phyloP scores from a whole-genome alignment of 768 basidiomycete genomes.

The Butyriboletus loyo region DNA sequence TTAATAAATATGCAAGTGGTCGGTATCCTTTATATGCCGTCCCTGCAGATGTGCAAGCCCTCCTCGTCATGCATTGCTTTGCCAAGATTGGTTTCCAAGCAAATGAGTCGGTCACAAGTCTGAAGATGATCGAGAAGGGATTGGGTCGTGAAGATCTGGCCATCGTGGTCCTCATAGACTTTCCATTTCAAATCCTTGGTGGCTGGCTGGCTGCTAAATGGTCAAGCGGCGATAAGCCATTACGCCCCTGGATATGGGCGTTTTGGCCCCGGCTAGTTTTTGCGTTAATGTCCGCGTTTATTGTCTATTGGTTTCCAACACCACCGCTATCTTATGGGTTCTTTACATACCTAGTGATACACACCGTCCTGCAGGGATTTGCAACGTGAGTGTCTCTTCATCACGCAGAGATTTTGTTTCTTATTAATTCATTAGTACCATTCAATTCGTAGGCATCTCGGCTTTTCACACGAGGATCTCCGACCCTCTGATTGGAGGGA shows the following conservation, averaged over 20 bases:
- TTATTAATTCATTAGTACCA: conserved; percentile 54
- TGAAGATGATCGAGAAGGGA: conserved; percentile 97
- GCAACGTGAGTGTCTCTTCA: conserved; percentile 57
- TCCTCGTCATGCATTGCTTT: conserved; percentile 83
- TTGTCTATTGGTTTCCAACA: conserved; percentile 82
- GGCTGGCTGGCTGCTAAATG: conserved; percentile 94
- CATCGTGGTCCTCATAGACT: conserved; percentile 93
- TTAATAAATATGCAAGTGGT: neutral
- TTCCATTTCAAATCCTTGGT: conserved; percentile 94
- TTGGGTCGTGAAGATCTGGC: conserved; percentile 94
- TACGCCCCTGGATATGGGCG: conserved; percentile 86
- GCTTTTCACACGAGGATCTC: conserved; percentile 97
- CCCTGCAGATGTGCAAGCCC: conserved; percentile 78
- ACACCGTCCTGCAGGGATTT: conserved; percentile 83
- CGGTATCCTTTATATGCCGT: neutral
- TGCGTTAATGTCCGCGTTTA: conserved; percentile 64
- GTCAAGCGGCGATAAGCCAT: conserved; percentile 75
- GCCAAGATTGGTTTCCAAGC: conserved; percentile 95
- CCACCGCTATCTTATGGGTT: conserved; percentile 72
- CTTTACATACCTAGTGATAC: conserved; percentile 75
- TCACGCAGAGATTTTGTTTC: neutral
- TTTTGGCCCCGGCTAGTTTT: conserved; percentile 87
- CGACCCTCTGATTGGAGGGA: conserved; percentile 95
- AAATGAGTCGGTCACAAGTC: conserved; percentile 84
- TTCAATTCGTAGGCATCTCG: conserved; percentile 99